A percentile compares a stretch with the other conserved stretches of the same genome.
Conservation (phyloP, 164 flowering plant genomes). For the Magnolia changhungtana region DNA sequence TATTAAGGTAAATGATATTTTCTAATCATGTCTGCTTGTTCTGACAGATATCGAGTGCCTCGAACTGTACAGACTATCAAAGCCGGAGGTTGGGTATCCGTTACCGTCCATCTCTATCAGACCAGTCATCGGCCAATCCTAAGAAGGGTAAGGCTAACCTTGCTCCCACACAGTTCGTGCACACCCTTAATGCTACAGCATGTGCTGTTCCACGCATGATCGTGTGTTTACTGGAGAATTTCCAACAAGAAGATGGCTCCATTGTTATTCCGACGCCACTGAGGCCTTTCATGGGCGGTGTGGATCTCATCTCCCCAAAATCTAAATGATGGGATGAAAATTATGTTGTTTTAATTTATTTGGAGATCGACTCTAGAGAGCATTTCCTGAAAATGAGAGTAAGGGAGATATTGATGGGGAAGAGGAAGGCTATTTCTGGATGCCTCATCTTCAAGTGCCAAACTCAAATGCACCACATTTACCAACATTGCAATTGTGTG, state of each 20-base stretch:
- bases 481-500: too few relatives aligned
- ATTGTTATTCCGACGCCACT: slow-evolving; percentile 70
- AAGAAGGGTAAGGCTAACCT: slow-evolving; percentile 58
- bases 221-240: slow-evolving; percentile 78
- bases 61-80: slow-evolving; percentile 95
- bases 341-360: not conserved
- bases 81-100: slow-evolving; percentile 90
- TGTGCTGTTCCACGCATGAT: slow-evolving; percentile 97
- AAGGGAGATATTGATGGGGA: not conserved
- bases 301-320: slow-evolving; percentile 48
- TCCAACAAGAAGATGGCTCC: slow-evolving; percentile 92
- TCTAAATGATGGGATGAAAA: slow-evolving; percentile 16
- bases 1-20: too few relatives aligned
- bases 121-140: slow-evolving; percentile 25
- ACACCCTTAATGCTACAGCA: slow-evolving; percentile 93
- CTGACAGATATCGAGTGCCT: slow-evolving; percentile 91
- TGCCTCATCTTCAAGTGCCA: too few relatives aligned
- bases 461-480: too few relatives aligned
- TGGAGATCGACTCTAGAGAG: not conserved
- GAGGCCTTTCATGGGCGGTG: slow-evolving; percentile 89
- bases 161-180: slow-evolving; percentile 74
- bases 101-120: slow-evolving; percentile 56
- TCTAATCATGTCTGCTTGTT: not conserved
- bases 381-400: not conserved
- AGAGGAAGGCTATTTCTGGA: too few relatives aligned